Base-by-base conservation (phyloP, 208 protist species). In the Wallacemonas sp. region DNA sequence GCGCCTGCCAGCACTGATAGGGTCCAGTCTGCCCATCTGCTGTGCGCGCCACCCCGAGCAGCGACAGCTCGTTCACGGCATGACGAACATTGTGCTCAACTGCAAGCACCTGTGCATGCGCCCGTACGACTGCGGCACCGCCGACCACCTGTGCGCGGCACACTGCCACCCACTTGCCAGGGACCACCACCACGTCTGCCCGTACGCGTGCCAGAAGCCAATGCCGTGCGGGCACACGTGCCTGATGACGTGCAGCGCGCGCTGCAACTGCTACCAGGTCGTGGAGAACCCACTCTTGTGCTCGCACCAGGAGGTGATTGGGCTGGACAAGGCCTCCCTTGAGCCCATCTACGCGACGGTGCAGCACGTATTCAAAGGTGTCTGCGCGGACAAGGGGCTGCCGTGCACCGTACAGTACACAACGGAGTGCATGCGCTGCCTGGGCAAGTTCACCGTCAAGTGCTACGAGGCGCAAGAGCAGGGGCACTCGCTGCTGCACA, bases 201-300 rank as follows among this genome's bases (percentile, higher is more conserved):
- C 79, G 1, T 94, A 87, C 57, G 74, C 73, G 33, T 96, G 90
- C 52, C 60, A 72, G 24, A 65, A 54, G 17, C 39, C 44, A 12
- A 74, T 96, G 68, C 54, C 78, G 19, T 96, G 90, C 52, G 87
- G 86, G 0, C 90, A 96, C 74, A 66, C 70, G 38, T 96, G 90
- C 62, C 57, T 94, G 21, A 56, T 80, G 43, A 49, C 56, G 39
- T 96, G 90, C 58, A 61, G 68, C 1, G 68, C 70, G 56, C 72
- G 68, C 0, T 96, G 90, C 71, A 88, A 93, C 73, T 96, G 90
- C 70, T 88, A 87, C 44, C 80, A 94, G 66, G 72, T 93, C 36
- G 62, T 88, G 38, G 84, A 91, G 61, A 21, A 61, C 14, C 65
- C 72, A n/a, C 72, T 94, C 48, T 6, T 27, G 2, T 96, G 90